Conservation (phyloP, 345 rosid genomes). For the Eucalyptus sideroxylon region DNA sequence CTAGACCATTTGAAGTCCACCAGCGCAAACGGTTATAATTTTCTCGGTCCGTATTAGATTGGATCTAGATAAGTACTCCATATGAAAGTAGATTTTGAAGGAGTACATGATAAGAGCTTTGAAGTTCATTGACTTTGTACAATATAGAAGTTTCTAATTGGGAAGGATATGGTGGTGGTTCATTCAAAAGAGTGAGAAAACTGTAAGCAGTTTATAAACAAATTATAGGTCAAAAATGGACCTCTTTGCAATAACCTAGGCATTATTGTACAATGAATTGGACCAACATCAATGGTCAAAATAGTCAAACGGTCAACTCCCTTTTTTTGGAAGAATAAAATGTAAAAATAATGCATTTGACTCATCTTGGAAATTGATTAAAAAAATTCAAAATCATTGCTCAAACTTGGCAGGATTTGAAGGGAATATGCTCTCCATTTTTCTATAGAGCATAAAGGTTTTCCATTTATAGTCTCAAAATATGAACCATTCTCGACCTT, state of each 20-base stretch:
- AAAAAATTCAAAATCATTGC: not conserved
- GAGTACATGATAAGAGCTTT: not conserved
- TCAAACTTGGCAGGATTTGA: not conserved
- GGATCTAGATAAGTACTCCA: not conserved
- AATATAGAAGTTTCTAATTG: not conserved
- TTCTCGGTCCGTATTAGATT: not conserved
- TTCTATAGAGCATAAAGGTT: not conserved
- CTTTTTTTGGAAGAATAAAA: not conserved
- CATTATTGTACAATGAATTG: not conserved
- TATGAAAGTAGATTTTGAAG: not conserved
- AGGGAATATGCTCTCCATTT: not conserved
- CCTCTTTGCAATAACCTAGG: not conserved
- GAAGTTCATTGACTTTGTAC: not conserved
- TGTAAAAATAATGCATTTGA: not conserved
- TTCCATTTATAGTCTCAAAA: not conserved
- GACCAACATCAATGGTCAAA: not conserved
- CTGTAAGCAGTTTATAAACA: not conserved
- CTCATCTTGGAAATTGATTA: not conserved
- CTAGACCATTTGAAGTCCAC: not conserved
- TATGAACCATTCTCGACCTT: not conserved
- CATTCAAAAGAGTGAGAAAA: not conserved
- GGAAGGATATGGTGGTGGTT: not conserved
- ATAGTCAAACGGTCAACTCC: not conserved
- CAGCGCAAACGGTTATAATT: not conserved
- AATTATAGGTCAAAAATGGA: not conserved